Evolutionary conservation across 2,329 filamentous ascomycete species (phyloP).

Genomic region (Gnomoniopsis smithogilvyi): DNA sequence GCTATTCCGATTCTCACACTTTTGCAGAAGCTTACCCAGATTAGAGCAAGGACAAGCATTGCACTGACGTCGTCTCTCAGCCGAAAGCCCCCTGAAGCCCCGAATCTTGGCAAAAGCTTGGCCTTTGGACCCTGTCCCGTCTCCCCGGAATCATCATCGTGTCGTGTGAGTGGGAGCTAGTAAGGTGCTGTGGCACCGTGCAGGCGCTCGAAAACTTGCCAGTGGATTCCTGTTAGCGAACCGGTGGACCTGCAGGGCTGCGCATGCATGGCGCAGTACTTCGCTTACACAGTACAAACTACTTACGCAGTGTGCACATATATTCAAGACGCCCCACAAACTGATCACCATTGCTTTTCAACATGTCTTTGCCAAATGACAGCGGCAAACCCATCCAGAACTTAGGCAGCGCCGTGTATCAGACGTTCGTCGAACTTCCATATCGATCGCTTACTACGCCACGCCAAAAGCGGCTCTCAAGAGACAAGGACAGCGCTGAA

Average conservation of each 20-base stretch:
- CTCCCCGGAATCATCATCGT: background rate
- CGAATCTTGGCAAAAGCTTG: conserved; percentile 21
- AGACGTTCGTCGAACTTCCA: conserved; percentile 29
- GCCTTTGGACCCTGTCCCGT: conserved; percentile 10
- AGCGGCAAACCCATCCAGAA: background rate
- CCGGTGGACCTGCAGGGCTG: background rate
- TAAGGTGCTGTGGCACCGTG: background rate
- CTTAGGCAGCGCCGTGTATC: conserved; percentile 21
- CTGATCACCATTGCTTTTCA: background rate
- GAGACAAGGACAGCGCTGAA: background rate
- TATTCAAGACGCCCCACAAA: background rate
- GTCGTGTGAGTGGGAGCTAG: background rate
- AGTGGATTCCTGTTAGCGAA: background rate
- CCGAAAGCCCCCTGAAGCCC: conserved; percentile 7
- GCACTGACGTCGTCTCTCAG: conserved; percentile 14
- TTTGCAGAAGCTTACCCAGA: background rate
- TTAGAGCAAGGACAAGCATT: conserved; percentile 5
- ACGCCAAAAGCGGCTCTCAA: conserved; percentile 17
- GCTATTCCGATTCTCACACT: background rate
- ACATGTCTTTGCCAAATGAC: conserved; percentile 10
- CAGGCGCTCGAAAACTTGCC: too few relatives aligned
- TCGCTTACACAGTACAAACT: background rate
- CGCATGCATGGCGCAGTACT: background rate
- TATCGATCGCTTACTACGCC: conserved; percentile 27
- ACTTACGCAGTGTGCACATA: background rate